Evolutionary conservation across 2,329 filamentous ascomycete genomes (phyloP), one percentile per base, ranked within the genome.

Genomic region (Chaetomium strumarium): DNA sequence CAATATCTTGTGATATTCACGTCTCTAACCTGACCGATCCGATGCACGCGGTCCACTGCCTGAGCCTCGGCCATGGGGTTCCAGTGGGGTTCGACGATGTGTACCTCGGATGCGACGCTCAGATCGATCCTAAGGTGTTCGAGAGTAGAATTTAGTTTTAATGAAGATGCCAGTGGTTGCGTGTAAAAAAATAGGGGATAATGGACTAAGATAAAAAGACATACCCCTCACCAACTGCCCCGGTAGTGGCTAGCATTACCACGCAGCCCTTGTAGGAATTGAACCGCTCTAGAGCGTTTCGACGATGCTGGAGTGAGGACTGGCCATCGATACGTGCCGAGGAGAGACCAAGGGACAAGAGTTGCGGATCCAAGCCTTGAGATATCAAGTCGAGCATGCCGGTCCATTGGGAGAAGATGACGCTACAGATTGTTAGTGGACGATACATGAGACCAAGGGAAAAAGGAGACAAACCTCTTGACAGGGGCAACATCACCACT

Each of bases 21-120:
- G 14, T 62, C 55, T 40, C 53, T 53, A 3, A 16, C 50, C 55
- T 68, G 65, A 2, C 66, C 66, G 11, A 68, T 63, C 12, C 67
- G 56, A 50, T 68, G 63, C 0, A 67, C 64, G 4, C 67, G 55
- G 20, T 65, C 65, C 9, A 69, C 51, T 3, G 67, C 67, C 55
- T 69, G 67, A 1, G 61, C 57, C 45, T 70, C 67, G 1, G 49
- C 55, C 65, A 66, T 67, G 3, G 67, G 66, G 39, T 66, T 69
- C 66, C 66, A 70, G 12, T 67, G 63, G 1, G 66, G 67, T 47
- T 69, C 66, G 1, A 68, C 33, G 2, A 68, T 49, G 46, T 68
- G 66, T 1, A 66, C 63, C 19, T 58, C 54, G 16, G 59, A 63
- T 9, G 67, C 66, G 41, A 50, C 60, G 1, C 59, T 67, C 13